Conservation (phyloP, 1,284 basidiomycete genomes). For the Coniferiporia weirii region DNA sequence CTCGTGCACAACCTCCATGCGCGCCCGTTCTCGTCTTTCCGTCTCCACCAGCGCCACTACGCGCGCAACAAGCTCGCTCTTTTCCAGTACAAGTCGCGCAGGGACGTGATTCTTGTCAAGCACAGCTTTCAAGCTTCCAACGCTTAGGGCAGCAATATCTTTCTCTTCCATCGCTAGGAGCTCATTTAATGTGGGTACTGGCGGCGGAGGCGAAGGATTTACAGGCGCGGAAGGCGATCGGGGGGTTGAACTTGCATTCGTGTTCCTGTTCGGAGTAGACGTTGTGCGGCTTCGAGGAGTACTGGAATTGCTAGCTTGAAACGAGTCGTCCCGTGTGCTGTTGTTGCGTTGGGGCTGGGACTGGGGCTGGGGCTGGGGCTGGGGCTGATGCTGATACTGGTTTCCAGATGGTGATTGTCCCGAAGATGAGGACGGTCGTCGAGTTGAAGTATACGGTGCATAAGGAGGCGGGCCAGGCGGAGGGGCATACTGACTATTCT, state of each 20-base stretch:
- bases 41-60: conserved; percentile 60
- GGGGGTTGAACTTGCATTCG: background rate
- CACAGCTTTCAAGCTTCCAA: conserved; percentile 68
- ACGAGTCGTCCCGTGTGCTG: conserved; percentile 17
- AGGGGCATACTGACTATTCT: conserved; percentile 14
- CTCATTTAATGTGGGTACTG: conserved; percentile 53
- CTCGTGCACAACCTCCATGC: conserved; percentile 29
- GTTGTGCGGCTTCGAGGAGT: conserved; percentile 31
- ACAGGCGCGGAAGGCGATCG: background rate
- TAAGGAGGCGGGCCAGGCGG: conserved; percentile 19
- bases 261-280: conserved; percentile 21
- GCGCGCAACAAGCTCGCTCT: conserved; percentile 68
- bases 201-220: conserved; percentile 19
- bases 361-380: background rate
- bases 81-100: conserved; percentile 58
- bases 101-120: conserved; percentile 70
- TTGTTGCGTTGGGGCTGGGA: background rate
- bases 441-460: conserved; percentile 13
- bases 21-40: conserved; percentile 53
- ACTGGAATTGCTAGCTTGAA: conserved; percentile 22
- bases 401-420: background rate
- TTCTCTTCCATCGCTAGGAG: conserved; percentile 57
- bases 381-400: background rate
- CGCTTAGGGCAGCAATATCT: conserved; percentile 53
- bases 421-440: background rate